Evolutionary conservation across 2,329 filamentous ascomycete genomes (phyloP).

Genomic region (Penicillium brevicompactum): DNA sequence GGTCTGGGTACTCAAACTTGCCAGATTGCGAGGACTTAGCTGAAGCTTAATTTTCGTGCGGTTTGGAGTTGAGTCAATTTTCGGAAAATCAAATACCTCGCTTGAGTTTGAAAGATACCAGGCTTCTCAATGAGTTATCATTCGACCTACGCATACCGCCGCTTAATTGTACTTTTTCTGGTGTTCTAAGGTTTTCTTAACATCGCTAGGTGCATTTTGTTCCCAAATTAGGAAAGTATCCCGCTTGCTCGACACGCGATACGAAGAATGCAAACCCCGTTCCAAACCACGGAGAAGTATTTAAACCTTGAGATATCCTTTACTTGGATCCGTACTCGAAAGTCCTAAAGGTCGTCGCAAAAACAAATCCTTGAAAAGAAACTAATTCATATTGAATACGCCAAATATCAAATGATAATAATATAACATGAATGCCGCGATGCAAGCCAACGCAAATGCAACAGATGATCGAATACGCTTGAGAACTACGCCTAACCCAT

Average conservation of each 20-base stretch:
- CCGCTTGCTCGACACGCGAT: too few species aligned
- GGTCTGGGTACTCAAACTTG: slow-evolving; percentile 14
- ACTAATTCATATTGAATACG: neutral
- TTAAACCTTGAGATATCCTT: neutral
- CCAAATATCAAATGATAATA: neutral
- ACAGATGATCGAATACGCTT: neutral
- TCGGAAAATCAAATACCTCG: too few species aligned
- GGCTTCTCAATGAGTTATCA: too few species aligned
- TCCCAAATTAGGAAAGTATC: too few species aligned
- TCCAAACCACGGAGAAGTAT: neutral
- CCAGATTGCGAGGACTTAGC: slow-evolving; percentile 8
- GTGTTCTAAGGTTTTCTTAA: neutral
- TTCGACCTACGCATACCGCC: too few species aligned
- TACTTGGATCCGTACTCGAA: neutral
- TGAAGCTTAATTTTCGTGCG: neutral
- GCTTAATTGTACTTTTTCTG: too few species aligned
- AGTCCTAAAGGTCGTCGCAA: neutral
- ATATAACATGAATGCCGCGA: neutral
- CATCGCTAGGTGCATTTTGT: too few species aligned
- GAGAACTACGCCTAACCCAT: slow-evolving; percentile 18
- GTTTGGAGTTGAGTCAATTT: too few species aligned
- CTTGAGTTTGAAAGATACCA: neutral
- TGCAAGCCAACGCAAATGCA: neutral
- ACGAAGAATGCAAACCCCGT: too few species aligned
- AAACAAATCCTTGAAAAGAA: neutral